Percentiles rank a stretch among this genome's conserved stretches.
Conservation (phyloP, 2,329 filamentous ascomycete genomes). For the Botrytis galanthina region DNA sequence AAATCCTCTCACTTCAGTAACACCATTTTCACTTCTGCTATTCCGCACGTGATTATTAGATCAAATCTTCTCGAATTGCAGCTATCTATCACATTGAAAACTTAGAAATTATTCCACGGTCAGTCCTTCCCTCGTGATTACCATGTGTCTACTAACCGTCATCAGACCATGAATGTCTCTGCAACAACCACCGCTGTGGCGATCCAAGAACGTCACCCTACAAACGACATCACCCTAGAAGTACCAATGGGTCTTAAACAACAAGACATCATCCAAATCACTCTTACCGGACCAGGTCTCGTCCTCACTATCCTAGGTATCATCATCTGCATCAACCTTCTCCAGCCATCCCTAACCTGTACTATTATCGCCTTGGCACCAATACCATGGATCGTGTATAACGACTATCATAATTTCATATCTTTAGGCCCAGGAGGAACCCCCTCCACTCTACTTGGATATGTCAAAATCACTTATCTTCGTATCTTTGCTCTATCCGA, state of each 20-base stretch:
- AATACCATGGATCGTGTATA: slow-evolving; percentile 51
- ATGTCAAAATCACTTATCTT: slow-evolving; percentile 70
- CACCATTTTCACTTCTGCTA: not conserved
- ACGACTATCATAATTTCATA: slow-evolving; percentile 74
- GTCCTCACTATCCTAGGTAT: slow-evolving; percentile 52
- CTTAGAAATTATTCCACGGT: not conserved
- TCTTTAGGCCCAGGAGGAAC: slow-evolving; percentile 78
- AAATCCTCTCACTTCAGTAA: not conserved
- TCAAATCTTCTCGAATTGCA: not conserved
- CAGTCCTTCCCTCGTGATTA: not conserved
- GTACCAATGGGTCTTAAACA: slow-evolving; percentile 29
- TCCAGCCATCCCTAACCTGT: slow-evolving; percentile 49
- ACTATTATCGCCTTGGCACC: slow-evolving; percentile 51
- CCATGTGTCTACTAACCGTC: not conserved
- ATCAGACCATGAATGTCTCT: slow-evolving; percentile 4
- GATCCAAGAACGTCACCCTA: slow-evolving; percentile 9
- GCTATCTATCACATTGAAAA: not conserved
- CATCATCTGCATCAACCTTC: slow-evolving; percentile 51
- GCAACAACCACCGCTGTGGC: not conserved
- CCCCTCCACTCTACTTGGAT: slow-evolving; percentile 69
- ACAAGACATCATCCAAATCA: slow-evolving; percentile 34
- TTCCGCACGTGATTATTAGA: slow-evolving; percentile 6
- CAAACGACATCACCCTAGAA: slow-evolving; percentile 25
- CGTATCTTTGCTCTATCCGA: slow-evolving; percentile 69
- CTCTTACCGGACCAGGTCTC: slow-evolving; percentile 34